Evolutionary conservation across 306 rosid genomes (phyloP).

Genomic region (Gynostemma pentaphyllum): DNA sequence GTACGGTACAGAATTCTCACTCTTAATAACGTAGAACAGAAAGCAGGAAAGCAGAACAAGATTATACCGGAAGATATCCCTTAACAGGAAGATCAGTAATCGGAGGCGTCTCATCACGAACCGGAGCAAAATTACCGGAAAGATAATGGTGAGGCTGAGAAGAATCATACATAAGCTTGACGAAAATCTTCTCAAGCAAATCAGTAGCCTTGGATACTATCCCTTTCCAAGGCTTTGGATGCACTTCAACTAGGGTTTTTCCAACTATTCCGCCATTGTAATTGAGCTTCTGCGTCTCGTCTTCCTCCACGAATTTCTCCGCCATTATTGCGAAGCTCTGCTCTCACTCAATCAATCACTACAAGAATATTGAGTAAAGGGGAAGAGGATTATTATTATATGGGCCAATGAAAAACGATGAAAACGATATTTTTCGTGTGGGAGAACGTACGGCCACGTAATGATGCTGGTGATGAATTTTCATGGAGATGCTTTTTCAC

Average conservation of each 20-base stretch:
- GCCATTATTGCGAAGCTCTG: conserved; percentile 1
- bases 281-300: conserved; percentile 14
- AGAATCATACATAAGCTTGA: conserved; percentile 51
- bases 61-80: conserved; percentile 75
- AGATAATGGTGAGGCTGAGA: conserved; percentile 65
- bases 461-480: not conserved
- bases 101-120: conserved; percentile 72
- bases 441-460: conserved; percentile 1
- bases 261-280: conserved; percentile 2
- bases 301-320: conserved; percentile 15
- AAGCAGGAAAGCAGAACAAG: not conserved
- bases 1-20: not conserved
- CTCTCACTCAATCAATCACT: too few species aligned
- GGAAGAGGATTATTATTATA: too few species aligned
- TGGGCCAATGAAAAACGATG: not conserved
- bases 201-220: conserved; percentile 43
- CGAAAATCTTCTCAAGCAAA: conserved; percentile 55
- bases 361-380: too few species aligned
- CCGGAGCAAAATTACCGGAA: conserved; percentile 70
- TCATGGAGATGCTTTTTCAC: not conserved
- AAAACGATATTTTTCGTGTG: not conserved
- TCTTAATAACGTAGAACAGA: not conserved
- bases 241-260: conserved; percentile 28
- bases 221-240: conserved; percentile 64
- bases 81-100: conserved; percentile 41